phyloP scores from a whole-genome alignment of 192 early-diverging fungal genomes.

The Chytriomyces sp. region DNA sequence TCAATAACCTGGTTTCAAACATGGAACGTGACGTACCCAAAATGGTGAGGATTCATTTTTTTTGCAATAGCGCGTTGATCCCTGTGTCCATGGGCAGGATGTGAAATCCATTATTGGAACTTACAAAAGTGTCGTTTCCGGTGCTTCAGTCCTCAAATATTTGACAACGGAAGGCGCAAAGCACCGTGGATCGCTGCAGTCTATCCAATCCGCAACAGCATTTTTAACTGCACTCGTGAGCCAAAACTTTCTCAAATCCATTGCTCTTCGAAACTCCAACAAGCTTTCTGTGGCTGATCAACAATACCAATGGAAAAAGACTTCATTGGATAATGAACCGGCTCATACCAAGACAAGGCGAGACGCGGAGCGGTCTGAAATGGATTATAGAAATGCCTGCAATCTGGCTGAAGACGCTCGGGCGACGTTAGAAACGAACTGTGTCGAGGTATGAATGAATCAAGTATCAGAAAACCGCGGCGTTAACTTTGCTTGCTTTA shows the following conservation, averaged over 20 bases:
- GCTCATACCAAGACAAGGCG: slow-evolving; percentile 33
- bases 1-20: slow-evolving; percentile 40
- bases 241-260: slow-evolving; percentile 42
- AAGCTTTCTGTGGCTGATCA: slow-evolving; percentile 9
- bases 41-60: slow-evolving; percentile 15
- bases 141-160: slow-evolving; percentile 32
- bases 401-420: slow-evolving; percentile 40
- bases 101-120: slow-evolving; percentile 43
- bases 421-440: slow-evolving; percentile 31
- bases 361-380: slow-evolving; percentile 44
- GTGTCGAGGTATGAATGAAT: slow-evolving; percentile 28
- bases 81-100: slow-evolving; percentile 22
- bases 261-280: slow-evolving; percentile 23
- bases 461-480: background rate
- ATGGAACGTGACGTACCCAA: slow-evolving; percentile 41
- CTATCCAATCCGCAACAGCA: background rate
- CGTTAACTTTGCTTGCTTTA: background rate
- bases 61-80: background rate
- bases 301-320: slow-evolving; percentile 48
- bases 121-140: slow-evolving; percentile 40
- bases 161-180: slow-evolving; percentile 23
- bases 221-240: slow-evolving; percentile 38
- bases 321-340: slow-evolving; percentile 45
- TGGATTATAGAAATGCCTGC: slow-evolving; percentile 37
- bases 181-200: background rate